Evolutionary conservation across 2,329 filamentous ascomycete genomes (phyloP), one percentile per base, ranked within the genome.

Genomic region (Fusarium setosum): DNA sequence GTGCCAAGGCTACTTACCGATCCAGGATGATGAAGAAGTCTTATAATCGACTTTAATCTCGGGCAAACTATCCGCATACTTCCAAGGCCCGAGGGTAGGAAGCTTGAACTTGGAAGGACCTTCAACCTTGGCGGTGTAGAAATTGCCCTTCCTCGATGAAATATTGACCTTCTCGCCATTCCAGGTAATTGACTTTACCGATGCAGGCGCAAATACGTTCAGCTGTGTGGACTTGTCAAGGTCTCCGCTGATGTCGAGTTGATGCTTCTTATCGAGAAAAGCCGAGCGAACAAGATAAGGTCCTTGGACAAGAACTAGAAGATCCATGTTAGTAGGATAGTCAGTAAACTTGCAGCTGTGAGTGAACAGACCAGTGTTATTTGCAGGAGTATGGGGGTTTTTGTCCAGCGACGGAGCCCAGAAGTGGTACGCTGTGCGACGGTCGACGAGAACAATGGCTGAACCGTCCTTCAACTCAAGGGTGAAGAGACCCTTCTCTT

Each of bases 381-480:
- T 76, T 3, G 77, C 78, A 0, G 76, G 75, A 0, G 82, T 79
- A 20, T 79, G 72, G 0, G 84, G 84, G 58, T 87, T 73, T 6
- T 78, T 79, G 1, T 79, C 81, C 8, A 86, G 75, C 2, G 81
- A 76, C 4, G 86, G 84, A 0, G 83, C 84, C 81, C 85, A 89
- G 71, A 88, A 87, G 0, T 79, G 75, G 68, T 88, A 88, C 1
- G 86, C 87, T 0, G 83, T 75, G 2, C 79, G 74, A 11, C 86
- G 78, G 62, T 89, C 86, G 13, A 88, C 75, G 2, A 89, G 73
- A 15, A 88, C 78, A 10, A 86, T 78, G 2, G 80, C 75, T 1
- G 84, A 75, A 0, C 82, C 82, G 52, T 84, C 82, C 4, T 78
- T 76, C 9, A 85, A 73, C 6, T 81, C 75, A 0, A 88, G 49